Conservation (phyloP, 73 alveolate species). For the Uronychia setigera region DNA sequence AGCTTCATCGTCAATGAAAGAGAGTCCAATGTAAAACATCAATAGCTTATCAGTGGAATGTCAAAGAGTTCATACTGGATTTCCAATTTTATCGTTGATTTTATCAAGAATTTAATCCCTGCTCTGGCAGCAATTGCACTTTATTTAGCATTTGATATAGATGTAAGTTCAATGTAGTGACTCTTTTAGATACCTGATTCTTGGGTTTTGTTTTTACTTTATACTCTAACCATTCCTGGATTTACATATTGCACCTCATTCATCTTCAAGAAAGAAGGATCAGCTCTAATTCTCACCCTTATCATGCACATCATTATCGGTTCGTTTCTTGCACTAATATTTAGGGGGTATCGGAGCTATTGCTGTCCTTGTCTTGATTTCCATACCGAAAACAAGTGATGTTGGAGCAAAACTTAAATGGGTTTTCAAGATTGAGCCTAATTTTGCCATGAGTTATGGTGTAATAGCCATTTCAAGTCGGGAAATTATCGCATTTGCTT, state of each 20-base stretch:
- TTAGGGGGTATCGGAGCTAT: conserved; percentile 61
- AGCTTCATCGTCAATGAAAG: conserved; percentile 87
- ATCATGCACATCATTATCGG: conserved; percentile 64
- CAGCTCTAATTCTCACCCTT: conserved; percentile 73
- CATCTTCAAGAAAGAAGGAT: conserved; percentile 66
- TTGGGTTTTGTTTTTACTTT: conserved; percentile 53
- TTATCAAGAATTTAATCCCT: conserved; percentile 79
- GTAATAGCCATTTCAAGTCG: not conserved
- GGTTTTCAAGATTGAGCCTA: conserved; percentile 39
- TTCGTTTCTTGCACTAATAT: conserved; percentile 23
- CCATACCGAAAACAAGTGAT: conserved; percentile 19
- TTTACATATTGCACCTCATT: conserved; percentile 85
- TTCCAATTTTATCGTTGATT: conserved; percentile 89
- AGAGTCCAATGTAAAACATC: conserved; percentile 92
- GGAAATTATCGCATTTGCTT: not conserved
- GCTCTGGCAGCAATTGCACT: conserved; percentile 72
- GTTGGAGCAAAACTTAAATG: conserved; percentile 28
- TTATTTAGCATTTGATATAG: conserved; percentile 39
- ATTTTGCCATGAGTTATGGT: not conserved
- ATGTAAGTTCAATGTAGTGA: not conserved
- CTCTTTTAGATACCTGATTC: conserved; percentile 50
- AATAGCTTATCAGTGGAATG: conserved; percentile 91
- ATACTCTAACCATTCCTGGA: conserved; percentile 66
- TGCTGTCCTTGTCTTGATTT: conserved; percentile 18
- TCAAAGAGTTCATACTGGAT: conserved; percentile 92